Base-by-base conservation (phyloP, 768 basidiomycete genomes). In the Artomyces pyxidatus region DNA sequence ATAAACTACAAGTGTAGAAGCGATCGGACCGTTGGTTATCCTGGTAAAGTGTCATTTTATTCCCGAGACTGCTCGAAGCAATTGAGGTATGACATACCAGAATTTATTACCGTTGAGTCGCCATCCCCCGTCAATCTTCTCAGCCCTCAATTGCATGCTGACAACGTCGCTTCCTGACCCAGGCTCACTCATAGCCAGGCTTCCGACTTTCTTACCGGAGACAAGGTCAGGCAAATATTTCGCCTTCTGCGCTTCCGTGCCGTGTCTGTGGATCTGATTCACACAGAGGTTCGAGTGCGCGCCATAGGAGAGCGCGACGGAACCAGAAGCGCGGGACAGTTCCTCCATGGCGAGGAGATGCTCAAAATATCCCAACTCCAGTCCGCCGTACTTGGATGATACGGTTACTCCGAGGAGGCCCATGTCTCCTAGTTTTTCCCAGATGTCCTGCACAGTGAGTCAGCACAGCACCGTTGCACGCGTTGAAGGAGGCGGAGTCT, bases 321-420 rank as follows among this genome's bases (percentile, higher is more conserved):
- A 92, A 28, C 90, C 94, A 6, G 93, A 95, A 16, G 89, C 88
- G 22, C 81, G 72, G 29, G 93, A 95, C 47, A 97, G 70, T 53
- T 89, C 89, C 69, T 97, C 94, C 93, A 96, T 96, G 6, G 88
- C 93, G 42, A 97, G 74, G 4, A 85, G 87, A 65, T 93, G 92
- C 44, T 90, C 76, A 43, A 93, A 73, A 65, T 93, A 94, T 2
- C 92, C 91, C 53, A 88, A 72, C 2, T 73, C 80, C 37, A 95
- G 71, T 3, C 93, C 93, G n/a, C 83, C 81, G 55, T 89, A 88
- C 58, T 86, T 72, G 32, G 83, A 75, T 10, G 82, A 75, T 16
- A 87, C 89, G 4, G 93, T 97, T 22, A 88, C 72, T 49, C 93
- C 93, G 16, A 97, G 77, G 25, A 97, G 73, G 9, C 94, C 94